Evolutionary conservation across 2,329 filamentous ascomycete genomes (phyloP), one percentile per base, ranked within the genome.

Genomic region (Trichoderma sp.): DNA sequence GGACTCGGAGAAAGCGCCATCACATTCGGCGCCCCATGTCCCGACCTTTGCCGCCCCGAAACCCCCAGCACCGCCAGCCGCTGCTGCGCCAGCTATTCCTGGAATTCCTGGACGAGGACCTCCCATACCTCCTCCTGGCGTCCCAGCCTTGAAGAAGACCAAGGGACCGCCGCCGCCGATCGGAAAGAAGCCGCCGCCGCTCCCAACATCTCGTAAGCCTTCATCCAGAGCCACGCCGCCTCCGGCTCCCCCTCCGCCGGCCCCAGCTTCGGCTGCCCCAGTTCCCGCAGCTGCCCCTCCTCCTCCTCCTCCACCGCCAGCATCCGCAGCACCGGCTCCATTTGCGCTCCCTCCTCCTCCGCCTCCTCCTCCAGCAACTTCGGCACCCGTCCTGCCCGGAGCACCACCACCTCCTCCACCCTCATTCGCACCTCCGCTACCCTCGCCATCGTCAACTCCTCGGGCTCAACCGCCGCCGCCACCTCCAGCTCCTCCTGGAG

Each of bases 111-210:
- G 88, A 21, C 85, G 90, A 24, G 79, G 78, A 14, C 77, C 78
- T 12, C 79, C 77, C 16, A 38, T 86, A 31, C 86, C 86, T 24
- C 85, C 87, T 16, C 85, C 87, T n/a, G 84, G 85, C 77, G 85
- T 88, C 38, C 76, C 76, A 53, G 77, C 79, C 78, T 84, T 93
- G 60, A 88, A 91, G 78, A 94, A 91, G 83, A 86, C 88, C 64
- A 80, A 78, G 67, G 85, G 86, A 74, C 94, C 94, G 45, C 95
- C 95, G 35, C 94, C 94, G 14, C 93, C 93, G 6, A 89, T 94
- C 79, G 93, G 93, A 76, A 95, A 95, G 87, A 95, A 95, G 81
- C 90, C 90, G 45, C 91, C 91, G 31, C 90, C 91, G 59, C 88
- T 89, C 68, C 91, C 91, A 71, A 88, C 86, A 76, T 90, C 88